Percentiles rank a stretch among this genome's conserved stretches.
phyloP scores from a whole-genome alignment of 2,329 filamentous ascomycete species.

The Sporothrix mexicana region DNA sequence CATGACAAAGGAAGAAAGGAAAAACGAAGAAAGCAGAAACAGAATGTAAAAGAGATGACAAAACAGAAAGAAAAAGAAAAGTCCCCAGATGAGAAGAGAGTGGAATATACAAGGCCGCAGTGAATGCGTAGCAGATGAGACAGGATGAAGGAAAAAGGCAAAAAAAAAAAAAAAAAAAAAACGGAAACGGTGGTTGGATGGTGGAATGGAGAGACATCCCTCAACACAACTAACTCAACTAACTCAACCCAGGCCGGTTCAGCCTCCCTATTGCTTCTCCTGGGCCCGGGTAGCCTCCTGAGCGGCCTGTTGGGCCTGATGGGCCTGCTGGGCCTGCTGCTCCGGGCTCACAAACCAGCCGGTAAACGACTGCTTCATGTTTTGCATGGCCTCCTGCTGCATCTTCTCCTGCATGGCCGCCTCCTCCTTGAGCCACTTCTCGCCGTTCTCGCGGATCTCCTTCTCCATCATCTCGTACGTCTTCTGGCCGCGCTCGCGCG shows the following conservation, averaged over 20 bases:
- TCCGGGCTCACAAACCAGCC: slow-evolving; percentile 54
- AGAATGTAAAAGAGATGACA: not conserved
- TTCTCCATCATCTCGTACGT: slow-evolving; percentile 89
- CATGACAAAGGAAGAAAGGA: not conserved
- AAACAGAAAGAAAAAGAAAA: slow-evolving; percentile 26
- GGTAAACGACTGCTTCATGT: slow-evolving; percentile 81
- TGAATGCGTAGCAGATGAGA: not conserved
- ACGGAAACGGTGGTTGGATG: not conserved
- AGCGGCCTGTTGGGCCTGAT: too few relatives aligned
- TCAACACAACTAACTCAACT: not conserved
- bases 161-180: not conserved
- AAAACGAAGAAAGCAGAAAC: not conserved
- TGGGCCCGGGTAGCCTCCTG: slow-evolving; percentile 17
- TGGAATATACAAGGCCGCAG: slow-evolving; percentile 27
- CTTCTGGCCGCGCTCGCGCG: slow-evolving; percentile 86
- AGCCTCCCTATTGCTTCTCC: too few relatives aligned
- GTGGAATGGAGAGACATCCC: slow-evolving; percentile 16
- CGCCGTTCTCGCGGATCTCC: slow-evolving; percentile 90
- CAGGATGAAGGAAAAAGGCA: not conserved
- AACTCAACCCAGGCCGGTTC: too few relatives aligned
- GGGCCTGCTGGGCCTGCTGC: slow-evolving; percentile 9
- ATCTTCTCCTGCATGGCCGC: slow-evolving; percentile 84
- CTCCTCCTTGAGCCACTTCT: slow-evolving; percentile 96
- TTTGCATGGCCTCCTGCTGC: slow-evolving; percentile 88
- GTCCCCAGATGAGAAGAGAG: slow-evolving; percentile 33